These are phyloP conservation scores for Aspergillus pseudonomiae DNA, from an alignment of 2,329 filamentous ascomycete species.

Conservation along the genomic window DNA sequence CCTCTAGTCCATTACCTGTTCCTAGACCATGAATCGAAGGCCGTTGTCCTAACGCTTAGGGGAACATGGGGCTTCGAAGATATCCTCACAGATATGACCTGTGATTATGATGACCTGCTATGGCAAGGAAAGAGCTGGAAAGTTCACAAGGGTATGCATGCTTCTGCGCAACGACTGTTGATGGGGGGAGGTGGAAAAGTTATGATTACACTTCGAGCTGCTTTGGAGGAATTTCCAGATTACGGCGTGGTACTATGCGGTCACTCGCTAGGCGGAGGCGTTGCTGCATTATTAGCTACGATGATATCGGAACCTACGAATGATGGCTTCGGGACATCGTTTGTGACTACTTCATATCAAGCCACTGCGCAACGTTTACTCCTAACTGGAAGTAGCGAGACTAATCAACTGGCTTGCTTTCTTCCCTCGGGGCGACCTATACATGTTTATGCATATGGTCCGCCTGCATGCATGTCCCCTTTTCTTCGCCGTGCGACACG, in stretches of 20 bases:
- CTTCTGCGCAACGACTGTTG: constrained; percentile 68
- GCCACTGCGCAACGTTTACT: constrained; percentile 43
- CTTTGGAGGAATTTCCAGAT: constrained; percentile 66
- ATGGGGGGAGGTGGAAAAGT: constrained; percentile 70
- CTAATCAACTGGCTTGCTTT: constrained; percentile 40
- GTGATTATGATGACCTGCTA: constrained; percentile 66
- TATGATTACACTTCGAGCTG: constrained; percentile 66
- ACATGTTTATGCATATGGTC: constrained; percentile 78
- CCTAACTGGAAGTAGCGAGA: constrained; percentile 31
- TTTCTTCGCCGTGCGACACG: constrained; percentile 70
- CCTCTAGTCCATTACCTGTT: constrained; percentile 75
- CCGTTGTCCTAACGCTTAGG: constrained; percentile 72
- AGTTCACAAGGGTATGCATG: constrained; percentile 75
- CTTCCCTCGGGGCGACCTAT: constrained; percentile 71
- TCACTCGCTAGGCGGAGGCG: constrained; percentile 70
- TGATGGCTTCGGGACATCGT: constrained; percentile 57
- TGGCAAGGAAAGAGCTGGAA: constrained; percentile 67
- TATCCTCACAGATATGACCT: constrained; percentile 72
- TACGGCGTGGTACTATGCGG: constrained; percentile 72
- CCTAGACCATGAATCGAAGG: constrained; percentile 70
- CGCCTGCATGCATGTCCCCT: constrained; percentile 72
- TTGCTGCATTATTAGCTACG: constrained; percentile 70
- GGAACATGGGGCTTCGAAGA: constrained; percentile 75
- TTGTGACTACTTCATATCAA: constrained; percentile 60
- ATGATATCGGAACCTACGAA: constrained; percentile 67